Evolutionary conservation across 306 rosid species (phyloP).

Genomic region (Begonia fuchsioides): DNA sequence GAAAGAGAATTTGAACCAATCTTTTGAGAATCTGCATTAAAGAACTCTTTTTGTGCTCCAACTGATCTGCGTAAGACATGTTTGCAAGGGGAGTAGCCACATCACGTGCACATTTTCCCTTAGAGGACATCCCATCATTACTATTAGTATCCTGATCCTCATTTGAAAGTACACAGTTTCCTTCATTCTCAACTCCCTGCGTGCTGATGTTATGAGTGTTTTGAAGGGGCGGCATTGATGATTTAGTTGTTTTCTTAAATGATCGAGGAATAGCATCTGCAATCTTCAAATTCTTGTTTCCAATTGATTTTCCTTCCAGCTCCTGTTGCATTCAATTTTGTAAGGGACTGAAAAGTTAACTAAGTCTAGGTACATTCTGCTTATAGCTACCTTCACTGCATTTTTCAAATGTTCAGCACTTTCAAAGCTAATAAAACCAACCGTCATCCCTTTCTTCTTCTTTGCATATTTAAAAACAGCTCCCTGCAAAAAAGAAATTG

Average conservation of each 20-base stretch:
- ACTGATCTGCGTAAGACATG: constrained; percentile 68
- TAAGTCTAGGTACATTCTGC: not conserved
- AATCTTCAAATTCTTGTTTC: constrained; percentile 50
- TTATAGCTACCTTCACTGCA: constrained; percentile 41
- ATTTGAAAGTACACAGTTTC: constrained; percentile 10
- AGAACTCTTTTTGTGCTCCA: constrained; percentile 72
- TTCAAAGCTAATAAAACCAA: constrained; percentile 62
- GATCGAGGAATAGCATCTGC: constrained; percentile 63
- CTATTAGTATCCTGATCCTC: constrained; percentile 28
- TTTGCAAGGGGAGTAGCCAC: constrained; percentile 86
- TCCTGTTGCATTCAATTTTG: constrained; percentile 26
- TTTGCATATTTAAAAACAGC: constrained; percentile 49
- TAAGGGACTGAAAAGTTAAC: not conserved
- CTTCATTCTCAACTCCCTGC: not conserved
- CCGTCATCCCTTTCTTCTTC: constrained; percentile 77
- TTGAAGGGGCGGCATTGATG: constrained; percentile 12
- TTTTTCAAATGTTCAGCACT: constrained; percentile 49
- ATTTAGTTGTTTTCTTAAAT: constrained; percentile 43
- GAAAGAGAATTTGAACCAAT: constrained; percentile 46
- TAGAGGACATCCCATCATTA: constrained; percentile 25
- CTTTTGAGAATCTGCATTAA: constrained; percentile 60
- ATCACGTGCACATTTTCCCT: constrained; percentile 42
- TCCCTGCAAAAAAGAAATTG: constrained; percentile 27
- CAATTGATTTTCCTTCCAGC: constrained; percentile 49
- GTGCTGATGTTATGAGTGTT: constrained; percentile 4